Evolutionary conservation across 1,139 yeast species (phyloP), one percentile per base, ranked within the genome.

Genomic region (Hanseniaspora sp.): DNA sequence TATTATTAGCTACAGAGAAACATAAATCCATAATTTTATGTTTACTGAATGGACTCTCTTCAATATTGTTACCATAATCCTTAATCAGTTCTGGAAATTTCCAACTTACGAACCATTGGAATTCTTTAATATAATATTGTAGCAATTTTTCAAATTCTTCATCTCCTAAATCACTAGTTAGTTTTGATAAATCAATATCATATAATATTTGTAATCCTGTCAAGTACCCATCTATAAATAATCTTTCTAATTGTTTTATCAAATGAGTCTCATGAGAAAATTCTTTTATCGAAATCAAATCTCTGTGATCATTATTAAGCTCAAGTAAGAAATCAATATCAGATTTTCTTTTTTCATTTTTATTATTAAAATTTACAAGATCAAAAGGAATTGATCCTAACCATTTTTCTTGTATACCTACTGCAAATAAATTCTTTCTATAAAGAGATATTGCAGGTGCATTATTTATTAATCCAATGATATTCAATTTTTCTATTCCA

Each of bases 251-350:
- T 17, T 31, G 17, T 33, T 39, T 44, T 3, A 51, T 15, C 17
- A 13, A 28, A 8, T 17, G 45, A 7, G 54, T 33, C 1, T 7
- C 17, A 11, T 7, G 7, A 15, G 35, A 28, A 6, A 23, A 17
- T 18, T 23, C n/a, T 30, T 42, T 51, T 5, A 44, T 31, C 9
- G 41, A 18, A 7, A 40, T 28, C 18, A 51, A 37, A 23, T 51
- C 41, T 51, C 54, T 51, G 7, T 8, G 30, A 37, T 51, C 54
- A 12, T 51, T 18, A 39, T 51, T 51, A 12, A 51, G 12, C 7
- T 45, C 46, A 12, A 12, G 9, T 12, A 44, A 39, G 9, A 51
- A 44, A 12, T 44, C 40, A 11, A 39, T n/a, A 29, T 38, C 18
- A 23, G 31, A 29, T 6, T 18, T 51, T 1, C 3, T 3, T 5